Evolutionary conservation across 805 yeast genomes (phyloP), one percentile per base, ranked within the genome.

Genomic region (Schwanniomyces vanrijiae): DNA sequence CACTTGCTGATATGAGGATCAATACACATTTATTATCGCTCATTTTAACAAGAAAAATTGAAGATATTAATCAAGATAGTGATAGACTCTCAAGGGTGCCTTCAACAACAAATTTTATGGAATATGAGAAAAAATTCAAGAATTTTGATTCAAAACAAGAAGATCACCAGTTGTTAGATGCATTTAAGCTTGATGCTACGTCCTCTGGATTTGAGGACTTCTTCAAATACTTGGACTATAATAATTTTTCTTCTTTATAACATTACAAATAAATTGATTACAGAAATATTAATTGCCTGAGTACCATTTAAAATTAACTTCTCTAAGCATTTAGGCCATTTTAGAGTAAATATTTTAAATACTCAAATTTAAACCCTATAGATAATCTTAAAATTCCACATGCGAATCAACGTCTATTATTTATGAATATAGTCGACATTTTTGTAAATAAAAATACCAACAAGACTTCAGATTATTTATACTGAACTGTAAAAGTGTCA

Each of bases 21-120:
- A 55, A 55, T 44, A 54, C 58, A 9, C 49, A 53, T 37, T 45
- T 52, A 3, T 42, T 55, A 40, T 56, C 54, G 29, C 29, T 50
- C 4, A 35, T 54, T 8, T 42, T 55, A 14, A 52, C 58, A 9
- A 48, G 48, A 29, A 55, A 55, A 34, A 52, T 53, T 11, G 51
- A 14, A 5, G 24, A 26, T n/a, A 19, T 37, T 19, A 37, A 37
- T 20, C 25, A 19, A n/a, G 39, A 19, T 37, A n/a, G 25, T 8
- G 25, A 20, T 5, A 16, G 25, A 8, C 16, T 37, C 2, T 37
- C 39, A 9, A 31, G 35, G 20, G 35, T 18, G 14, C 19, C 35
- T 7, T 20, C 39, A 10, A 11, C 22, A 2, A 3, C 22, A 9
- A 37, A 18, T 21, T 19, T 37, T 2, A 18, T 3, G 16, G 39